Evolutionary conservation across 805 yeast species (phyloP).

Genomic region (Yarrowia sp.): DNA sequence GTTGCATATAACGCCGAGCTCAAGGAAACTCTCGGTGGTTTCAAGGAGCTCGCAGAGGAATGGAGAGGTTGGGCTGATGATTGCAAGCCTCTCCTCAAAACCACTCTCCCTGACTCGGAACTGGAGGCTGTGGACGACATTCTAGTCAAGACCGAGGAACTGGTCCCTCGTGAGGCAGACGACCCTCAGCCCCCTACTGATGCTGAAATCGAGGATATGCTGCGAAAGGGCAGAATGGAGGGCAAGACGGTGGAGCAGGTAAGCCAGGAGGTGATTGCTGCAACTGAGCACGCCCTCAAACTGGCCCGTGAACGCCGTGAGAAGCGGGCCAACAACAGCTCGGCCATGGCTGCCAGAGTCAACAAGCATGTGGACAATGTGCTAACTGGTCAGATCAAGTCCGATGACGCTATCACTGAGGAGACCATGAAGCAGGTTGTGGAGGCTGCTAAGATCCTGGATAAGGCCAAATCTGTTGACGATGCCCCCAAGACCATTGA

Average conservation of each 20-base stretch:
- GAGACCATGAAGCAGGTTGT: not conserved
- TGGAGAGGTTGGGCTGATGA: slow-evolving; percentile 20
- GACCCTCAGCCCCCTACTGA: slow-evolving; percentile 6
- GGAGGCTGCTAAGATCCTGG: slow-evolving; percentile 1
- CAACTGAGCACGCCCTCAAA: slow-evolving; percentile 10
- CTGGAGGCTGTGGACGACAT: not conserved
- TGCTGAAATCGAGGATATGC: slow-evolving; percentile 9
- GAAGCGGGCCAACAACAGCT: slow-evolving; percentile 1
- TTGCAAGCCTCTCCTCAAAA: not conserved
- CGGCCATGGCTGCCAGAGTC: slow-evolving; percentile 6
- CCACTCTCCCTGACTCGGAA: not conserved
- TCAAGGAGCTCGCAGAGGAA: not conserved
- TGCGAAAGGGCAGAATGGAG: slow-evolving; percentile 1
- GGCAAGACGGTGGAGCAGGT: slow-evolving; percentile 23
- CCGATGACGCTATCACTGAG: not conserved
- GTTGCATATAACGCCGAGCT: slow-evolving; percentile 18
- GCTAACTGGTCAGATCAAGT: not conserved
- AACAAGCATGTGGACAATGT: slow-evolving; percentile 7
- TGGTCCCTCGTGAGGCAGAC: slow-evolving; percentile 14
- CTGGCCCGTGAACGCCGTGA: slow-evolving; percentile 9
- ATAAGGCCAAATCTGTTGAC: not conserved
- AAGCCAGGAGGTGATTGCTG: slow-evolving; percentile 23
- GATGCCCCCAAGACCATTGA: not conserved
- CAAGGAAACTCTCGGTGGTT: slow-evolving; percentile 1
- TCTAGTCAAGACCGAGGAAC: not conserved